These are phyloP conservation scores for Prunus fruticosa DNA, from an alignment of 306 rosid genomes.

Conservation along the genomic window DNA sequence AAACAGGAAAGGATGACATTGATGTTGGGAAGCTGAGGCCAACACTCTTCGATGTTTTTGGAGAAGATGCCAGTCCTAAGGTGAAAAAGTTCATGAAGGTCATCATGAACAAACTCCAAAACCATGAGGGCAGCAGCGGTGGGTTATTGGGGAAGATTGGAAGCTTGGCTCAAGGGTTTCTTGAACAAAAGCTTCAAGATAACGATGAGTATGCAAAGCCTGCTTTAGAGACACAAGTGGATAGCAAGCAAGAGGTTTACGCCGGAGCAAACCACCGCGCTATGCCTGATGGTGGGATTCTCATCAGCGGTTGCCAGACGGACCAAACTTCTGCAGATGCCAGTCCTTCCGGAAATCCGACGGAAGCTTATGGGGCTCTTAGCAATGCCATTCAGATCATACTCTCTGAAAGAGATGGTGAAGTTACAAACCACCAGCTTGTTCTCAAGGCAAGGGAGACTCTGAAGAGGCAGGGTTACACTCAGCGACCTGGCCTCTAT, in stretches of 20 bases:
- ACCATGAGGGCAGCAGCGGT: slow-evolving; percentile 35
- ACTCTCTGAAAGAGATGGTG: slow-evolving; percentile 43
- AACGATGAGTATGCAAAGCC: slow-evolving; percentile 70
- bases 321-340: slow-evolving; percentile 84
- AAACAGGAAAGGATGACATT: slow-evolving; percentile 86
- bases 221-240: slow-evolving; percentile 56
- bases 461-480: slow-evolving; percentile 61
- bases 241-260: slow-evolving; percentile 47
- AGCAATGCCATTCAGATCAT: slow-evolving; percentile 68
- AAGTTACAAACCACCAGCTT: slow-evolving; percentile 49
- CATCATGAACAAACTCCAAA: slow-evolving; percentile 42
- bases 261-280: slow-evolving; percentile 46
- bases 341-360: slow-evolving; percentile 45
- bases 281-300: slow-evolving; percentile 47
- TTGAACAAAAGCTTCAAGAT: slow-evolving; percentile 47
- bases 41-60: slow-evolving; percentile 59
- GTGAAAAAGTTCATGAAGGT: slow-evolving; percentile 75
- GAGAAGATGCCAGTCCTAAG: slow-evolving; percentile 78
- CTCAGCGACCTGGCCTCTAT: slow-evolving; percentile 78
- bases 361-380: slow-evolving; percentile 65
- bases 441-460: slow-evolving; percentile 47
- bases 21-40: slow-evolving; percentile 89
- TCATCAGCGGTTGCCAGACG: slow-evolving; percentile 80
- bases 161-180: slow-evolving; percentile 71
- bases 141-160: slow-evolving; percentile 63